phyloP scores from a whole-genome alignment of 1,284 basidiomycete genomes.

The Mycosarcoma maydis region DNA sequence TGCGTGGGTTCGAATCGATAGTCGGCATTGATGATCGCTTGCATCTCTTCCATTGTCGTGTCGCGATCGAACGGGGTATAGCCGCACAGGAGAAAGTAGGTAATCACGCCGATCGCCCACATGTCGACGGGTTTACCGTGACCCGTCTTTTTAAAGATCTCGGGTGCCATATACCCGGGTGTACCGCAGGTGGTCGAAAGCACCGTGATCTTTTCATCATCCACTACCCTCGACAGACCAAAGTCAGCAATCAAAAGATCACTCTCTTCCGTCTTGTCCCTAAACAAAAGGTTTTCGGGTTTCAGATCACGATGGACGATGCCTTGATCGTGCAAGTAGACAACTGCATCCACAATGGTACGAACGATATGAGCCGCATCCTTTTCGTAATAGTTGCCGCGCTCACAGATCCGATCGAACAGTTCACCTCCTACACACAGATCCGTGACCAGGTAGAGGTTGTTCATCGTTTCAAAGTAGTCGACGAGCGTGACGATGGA shows the following conservation, averaged over 20 bases:
- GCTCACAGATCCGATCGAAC: constrained; percentile 97
- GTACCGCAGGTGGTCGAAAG: constrained; percentile 96
- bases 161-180: constrained; percentile 94
- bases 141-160: constrained; percentile 92
- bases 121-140: constrained; percentile 96
- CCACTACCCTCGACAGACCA: constrained; percentile 84
- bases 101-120: constrained; percentile 69
- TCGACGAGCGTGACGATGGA: constrained; percentile 82
- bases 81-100: constrained; percentile 66
- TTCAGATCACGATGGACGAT: constrained; percentile 98
- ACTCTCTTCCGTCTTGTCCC: constrained; percentile 85
- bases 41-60: constrained; percentile 65
- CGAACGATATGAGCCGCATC: constrained; percentile 90
- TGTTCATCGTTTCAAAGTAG: constrained; percentile 97
- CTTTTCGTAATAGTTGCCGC: constrained; percentile 95
- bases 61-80: constrained; percentile 66
- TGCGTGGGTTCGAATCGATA: constrained; percentile 62
- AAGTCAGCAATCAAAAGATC: constrained; percentile 98
- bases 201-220: constrained; percentile 85
- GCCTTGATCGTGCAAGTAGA: constrained; percentile 89
- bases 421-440: constrained; percentile 97
- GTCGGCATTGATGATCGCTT: constrained; percentile 64
- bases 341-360: constrained; percentile 85
- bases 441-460: constrained; percentile 86
- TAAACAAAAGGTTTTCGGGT: constrained; percentile 96